Conservation (phyloP, 345 rosid genomes). For the Brassica rapa region DNA sequence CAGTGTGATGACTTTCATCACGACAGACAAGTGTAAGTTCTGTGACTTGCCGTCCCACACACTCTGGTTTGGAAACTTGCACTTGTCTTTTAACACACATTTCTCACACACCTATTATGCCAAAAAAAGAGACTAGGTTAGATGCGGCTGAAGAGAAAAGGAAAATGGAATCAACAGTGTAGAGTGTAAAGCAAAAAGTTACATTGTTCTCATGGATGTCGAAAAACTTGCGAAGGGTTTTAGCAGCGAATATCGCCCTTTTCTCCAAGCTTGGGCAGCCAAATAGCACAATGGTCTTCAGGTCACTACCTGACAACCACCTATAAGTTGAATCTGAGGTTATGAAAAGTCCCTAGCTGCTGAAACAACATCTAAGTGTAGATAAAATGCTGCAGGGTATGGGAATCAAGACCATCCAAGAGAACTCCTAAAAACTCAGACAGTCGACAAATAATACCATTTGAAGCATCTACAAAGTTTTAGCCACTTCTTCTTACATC, state of each 20-base stretch:
- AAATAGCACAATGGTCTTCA: conserved; percentile 62
- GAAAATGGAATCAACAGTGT: conserved; percentile 7
- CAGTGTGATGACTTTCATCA: conserved; percentile 58
- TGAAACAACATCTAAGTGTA: not conserved
- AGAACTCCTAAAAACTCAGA: not conserved
- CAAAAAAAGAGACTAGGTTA: conserved; percentile 3
- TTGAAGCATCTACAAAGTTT: not conserved
- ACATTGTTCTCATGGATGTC: conserved; percentile 67
- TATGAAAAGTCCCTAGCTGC: conserved; percentile 10
- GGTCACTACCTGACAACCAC: conserved; percentile 74
- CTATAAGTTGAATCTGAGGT: conserved; percentile 47
- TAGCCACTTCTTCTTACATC: not conserved
- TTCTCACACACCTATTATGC: conserved; percentile 64
- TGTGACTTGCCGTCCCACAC: conserved; percentile 50
- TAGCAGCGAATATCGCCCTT: conserved; percentile 61
- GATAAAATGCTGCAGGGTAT: not conserved
- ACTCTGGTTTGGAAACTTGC: conserved; percentile 60
- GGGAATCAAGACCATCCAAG: conserved; percentile 12
- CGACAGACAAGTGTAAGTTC: conserved; percentile 51
- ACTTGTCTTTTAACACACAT: conserved; percentile 61
- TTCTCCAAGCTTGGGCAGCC: conserved; percentile 72
- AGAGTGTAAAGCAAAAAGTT: conserved; percentile 31
- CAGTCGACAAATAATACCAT: not conserved
- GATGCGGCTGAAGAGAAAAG: not conserved
- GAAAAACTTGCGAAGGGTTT: conserved; percentile 66